These are phyloP conservation scores for Ustilago vetiveriae DNA, from an alignment of 1,284 basidiomycete species.

Conservation along the genomic window DNA sequence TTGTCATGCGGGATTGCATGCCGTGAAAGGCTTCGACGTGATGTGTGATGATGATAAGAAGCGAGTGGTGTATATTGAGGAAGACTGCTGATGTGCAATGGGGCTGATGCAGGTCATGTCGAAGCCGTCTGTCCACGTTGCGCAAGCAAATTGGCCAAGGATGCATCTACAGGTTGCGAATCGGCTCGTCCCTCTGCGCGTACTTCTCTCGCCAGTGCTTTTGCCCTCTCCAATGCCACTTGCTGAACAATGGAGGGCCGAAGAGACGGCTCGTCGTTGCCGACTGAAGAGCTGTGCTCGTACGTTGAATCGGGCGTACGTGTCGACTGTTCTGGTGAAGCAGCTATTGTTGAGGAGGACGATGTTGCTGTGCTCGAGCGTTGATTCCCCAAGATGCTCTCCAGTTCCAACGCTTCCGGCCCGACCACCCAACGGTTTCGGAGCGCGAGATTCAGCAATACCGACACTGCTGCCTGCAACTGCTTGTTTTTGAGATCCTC, in stretches of 20 bases:
- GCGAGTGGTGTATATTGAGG: background rate
- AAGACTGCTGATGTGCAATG: background rate
- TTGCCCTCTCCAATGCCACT: constrained; percentile 37
- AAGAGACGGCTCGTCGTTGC: constrained; percentile 1
- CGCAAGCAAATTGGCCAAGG: constrained; percentile 27
- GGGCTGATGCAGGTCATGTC: constrained; percentile 10
- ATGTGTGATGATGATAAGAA: background rate
- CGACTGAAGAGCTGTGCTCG: background rate
- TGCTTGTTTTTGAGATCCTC: constrained; percentile 40
- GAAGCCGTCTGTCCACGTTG: constrained; percentile 20
- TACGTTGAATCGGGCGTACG: background rate
- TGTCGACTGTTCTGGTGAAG: background rate
- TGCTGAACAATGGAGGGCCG: constrained; percentile 40
- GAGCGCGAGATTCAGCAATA: constrained; percentile 54
- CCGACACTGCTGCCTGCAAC: constrained; percentile 48
- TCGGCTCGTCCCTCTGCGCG: constrained; percentile 9
- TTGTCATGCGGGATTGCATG: background rate
- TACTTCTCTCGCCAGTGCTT: constrained; percentile 36
- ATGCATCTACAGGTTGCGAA: constrained; percentile 15
- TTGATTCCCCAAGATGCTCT: constrained; percentile 41
- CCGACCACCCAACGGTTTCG: constrained; percentile 54
- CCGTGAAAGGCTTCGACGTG: background rate
- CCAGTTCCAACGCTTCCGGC: constrained; percentile 48
- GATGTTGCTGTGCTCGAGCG: background rate
- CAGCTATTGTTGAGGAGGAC: background rate